Evolutionary conservation across 371 early-diverging fungal species (phyloP), one percentile per base, ranked within the genome.

Genomic region (Blakeslea trispora): DNA sequence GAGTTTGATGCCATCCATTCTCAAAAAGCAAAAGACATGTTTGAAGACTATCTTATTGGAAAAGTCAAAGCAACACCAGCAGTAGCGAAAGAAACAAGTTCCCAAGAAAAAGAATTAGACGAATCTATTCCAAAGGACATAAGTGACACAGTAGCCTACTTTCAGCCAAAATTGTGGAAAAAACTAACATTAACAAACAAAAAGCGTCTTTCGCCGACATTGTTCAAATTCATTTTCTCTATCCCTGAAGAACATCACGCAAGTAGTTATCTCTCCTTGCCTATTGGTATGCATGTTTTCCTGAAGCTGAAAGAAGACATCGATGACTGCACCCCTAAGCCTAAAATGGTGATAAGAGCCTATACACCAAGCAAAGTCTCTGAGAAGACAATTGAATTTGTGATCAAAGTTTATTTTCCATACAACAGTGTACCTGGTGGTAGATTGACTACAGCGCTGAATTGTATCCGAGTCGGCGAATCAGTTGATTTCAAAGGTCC

Each of bases 1-100:
- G 88, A 88, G 18, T 94, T 94, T 60, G 91, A 92, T 58, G 94
- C 92, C 60, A 88, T 93, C 51, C 94, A 93, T 78, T 88, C 88
- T 24, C 88, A 91, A 32, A 91, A 92, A 53, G 66, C 70, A 19
- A 72, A 71, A 56, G 66, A 68, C 18, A 69, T 70, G 37, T 45
- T 74, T 43, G 55, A 59, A 28, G 64, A 71, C 46, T 76, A 72
- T 53, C 47, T 54, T 10, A 48, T 76, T 61, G 77, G 73, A 54
- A 39, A 54, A n/a, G 45, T 50, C 2, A 24, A 51, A 42, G 13
- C 22, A 17, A 41, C 24, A 51, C 31, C 28, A 28, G 7, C 28
- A 5, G 39, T 45, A 19, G 32, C 34, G 46, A 15, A 15, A 61
- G 8, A 47, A 13, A 40, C 68, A 18, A 22, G 45, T 92, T 10